Percentiles rank a stretch among this genome's conserved stretches.
Evolutionary conservation across 495 filamentous ascomycete species (phyloP).

Genomic region (Lophiostoma macrostomum): DNA sequence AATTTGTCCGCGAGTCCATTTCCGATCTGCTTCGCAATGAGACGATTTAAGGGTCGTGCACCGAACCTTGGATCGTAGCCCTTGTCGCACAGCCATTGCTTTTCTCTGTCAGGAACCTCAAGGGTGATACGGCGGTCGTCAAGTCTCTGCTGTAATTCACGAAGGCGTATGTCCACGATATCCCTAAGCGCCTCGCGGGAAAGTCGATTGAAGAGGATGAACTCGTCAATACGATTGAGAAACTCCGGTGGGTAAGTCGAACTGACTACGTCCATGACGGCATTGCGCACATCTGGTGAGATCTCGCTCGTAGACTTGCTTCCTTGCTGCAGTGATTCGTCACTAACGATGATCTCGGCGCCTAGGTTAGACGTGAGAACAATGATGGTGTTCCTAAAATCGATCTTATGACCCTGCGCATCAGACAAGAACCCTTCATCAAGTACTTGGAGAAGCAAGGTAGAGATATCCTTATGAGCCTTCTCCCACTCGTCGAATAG

Average conservation of each 20-base stretch:
- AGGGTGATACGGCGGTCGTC: constrained; percentile 82
- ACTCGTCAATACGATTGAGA: constrained; percentile 93
- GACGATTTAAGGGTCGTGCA: constrained; percentile 85
- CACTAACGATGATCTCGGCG: constrained; percentile 66
- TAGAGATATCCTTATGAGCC: constrained; percentile 90
- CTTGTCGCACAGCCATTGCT: constrained; percentile 79
- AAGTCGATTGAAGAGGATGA: constrained; percentile 90
- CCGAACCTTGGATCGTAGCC: constrained; percentile 91
- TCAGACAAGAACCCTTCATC: constrained; percentile 97
- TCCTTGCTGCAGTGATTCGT: constrained; percentile 54
- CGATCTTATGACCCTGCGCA: constrained; percentile 90
- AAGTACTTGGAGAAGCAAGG: constrained; percentile 89
- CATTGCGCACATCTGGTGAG: constrained; percentile 62
- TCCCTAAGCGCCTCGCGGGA: constrained; percentile 75
- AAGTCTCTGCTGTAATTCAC: constrained; percentile 78
- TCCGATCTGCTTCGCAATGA: constrained; percentile 84
- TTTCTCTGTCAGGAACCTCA: constrained; percentile 65
- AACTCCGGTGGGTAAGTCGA: constrained; percentile 84
- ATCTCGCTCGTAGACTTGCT: constrained; percentile 55
- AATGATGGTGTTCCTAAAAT: constrained; percentile 94
- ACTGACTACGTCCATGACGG: constrained; percentile 87
- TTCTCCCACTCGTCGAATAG: constrained; percentile 98
- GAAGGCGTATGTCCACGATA: constrained; percentile 88
- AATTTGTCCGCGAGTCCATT: constrained; percentile 88
- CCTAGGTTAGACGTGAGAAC: constrained; percentile 94